Conservation (phyloP, 768 basidiomycete genomes). For the Rhodocollybia butyracea region DNA sequence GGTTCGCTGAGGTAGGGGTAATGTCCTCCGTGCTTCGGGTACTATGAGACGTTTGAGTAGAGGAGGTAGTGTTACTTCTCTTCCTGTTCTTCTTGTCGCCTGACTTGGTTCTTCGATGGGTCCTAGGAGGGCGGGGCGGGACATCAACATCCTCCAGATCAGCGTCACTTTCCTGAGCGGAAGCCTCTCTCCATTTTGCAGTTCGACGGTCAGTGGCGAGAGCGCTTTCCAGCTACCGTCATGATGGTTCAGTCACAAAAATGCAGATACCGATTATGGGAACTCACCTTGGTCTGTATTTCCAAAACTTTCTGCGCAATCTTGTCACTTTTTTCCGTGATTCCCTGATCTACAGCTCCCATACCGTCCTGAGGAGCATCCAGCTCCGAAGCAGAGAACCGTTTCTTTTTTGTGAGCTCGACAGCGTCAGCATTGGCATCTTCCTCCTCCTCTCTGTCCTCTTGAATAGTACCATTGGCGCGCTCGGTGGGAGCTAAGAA, state of each 20-base stretch:
- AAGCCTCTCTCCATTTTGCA: constrained; percentile 34
- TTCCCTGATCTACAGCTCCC: constrained; percentile 83
- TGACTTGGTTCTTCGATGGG: constrained; percentile 17
- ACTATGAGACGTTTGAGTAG: constrained; percentile 45
- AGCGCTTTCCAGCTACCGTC: constrained; percentile 67
- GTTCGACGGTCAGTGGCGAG: constrained; percentile 56
- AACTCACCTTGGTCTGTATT: constrained; percentile 87
- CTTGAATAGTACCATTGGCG: constrained; percentile 52
- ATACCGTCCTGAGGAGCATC: constrained; percentile 73
- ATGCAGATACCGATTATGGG: background rate
- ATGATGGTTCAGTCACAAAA: constrained; percentile 9
- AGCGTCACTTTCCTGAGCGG: constrained; percentile 50
- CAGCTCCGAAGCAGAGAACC: constrained; percentile 70
- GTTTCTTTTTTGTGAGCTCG: constrained; percentile 52
- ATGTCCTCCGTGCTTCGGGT: constrained; percentile 21
- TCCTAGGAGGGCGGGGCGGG: constrained; percentile 39
- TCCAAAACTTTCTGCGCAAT: constrained; percentile 85
- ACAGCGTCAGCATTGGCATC: constrained; percentile 23
- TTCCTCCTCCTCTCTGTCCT: constrained; percentile 53
- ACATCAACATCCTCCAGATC: constrained; percentile 48
- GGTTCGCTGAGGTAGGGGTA: constrained; percentile 18
- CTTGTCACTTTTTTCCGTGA: constrained; percentile 79
- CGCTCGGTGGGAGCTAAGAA: constrained; percentile 31
- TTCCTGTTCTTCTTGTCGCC: constrained; percentile 38
- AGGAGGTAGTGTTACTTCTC: constrained; percentile 64